A percentile compares a stretch with the other conserved stretches of the same genome.
phyloP scores from a whole-genome alignment of 352 stramenopile species.

The Phytophthora kernoviae region DNA sequence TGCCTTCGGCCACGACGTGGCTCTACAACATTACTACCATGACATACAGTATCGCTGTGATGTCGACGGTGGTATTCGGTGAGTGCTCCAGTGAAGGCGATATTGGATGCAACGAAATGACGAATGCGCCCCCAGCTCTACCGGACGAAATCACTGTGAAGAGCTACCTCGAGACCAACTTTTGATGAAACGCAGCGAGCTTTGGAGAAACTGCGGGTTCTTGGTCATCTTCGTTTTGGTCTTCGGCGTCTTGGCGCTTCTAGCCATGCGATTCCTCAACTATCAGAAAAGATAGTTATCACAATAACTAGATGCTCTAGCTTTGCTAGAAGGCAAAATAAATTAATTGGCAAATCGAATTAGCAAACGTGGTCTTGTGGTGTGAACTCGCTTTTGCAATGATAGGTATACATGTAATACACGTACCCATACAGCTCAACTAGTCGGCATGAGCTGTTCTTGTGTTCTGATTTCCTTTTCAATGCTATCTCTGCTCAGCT shows the following conservation, averaged over 20 bases:
- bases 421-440: too few species aligned
- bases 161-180: background rate
- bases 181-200: background rate
- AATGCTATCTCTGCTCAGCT: too few species aligned
- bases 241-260: conserved; percentile 19
- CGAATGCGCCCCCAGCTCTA: background rate
- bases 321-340: background rate
- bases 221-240: background rate
- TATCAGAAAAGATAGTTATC: conserved; percentile 23
- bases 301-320: background rate
- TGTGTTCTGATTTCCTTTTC: too few species aligned
- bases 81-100: conserved; percentile 17
- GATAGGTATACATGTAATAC: too few species aligned
- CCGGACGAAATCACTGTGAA: background rate
- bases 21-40: conserved; percentile 17
- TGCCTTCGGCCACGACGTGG: conserved; percentile 8
- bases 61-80: conserved; percentile 26
- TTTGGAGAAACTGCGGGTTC: background rate
- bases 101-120: background rate
- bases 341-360: too few species aligned
- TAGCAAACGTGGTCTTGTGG: too few species aligned
- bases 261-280: conserved; percentile 30
- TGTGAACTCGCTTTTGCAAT: too few species aligned
- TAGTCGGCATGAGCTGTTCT: too few species aligned
- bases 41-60: conserved; percentile 31